Conservation (phyloP, 2,329 filamentous ascomycete species). For the Aspergillus awamori region DNA sequence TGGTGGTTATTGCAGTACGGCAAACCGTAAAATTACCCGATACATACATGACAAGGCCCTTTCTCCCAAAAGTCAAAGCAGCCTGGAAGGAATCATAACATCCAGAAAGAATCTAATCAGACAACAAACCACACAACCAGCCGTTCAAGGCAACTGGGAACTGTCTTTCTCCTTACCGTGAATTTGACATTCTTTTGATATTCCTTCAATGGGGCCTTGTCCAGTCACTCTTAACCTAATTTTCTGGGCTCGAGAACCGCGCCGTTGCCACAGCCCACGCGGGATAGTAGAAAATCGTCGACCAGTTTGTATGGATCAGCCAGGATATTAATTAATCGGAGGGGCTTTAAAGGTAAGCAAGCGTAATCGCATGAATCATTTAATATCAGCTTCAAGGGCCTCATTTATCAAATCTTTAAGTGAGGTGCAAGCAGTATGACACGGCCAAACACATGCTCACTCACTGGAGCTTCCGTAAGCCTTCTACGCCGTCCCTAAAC, state of each 20-base stretch:
- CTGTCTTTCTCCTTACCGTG: neutral
- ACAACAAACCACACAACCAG: neutral
- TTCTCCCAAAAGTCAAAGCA: neutral
- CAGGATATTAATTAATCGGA: conserved; percentile 9
- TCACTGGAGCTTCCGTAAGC: neutral
- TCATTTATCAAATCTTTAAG: neutral
- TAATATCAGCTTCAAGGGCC: neutral
- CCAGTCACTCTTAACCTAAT: conserved; percentile 4
- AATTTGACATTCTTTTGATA: neutral
- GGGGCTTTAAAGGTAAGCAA: conserved; percentile 1
- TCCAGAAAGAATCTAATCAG: neutral
- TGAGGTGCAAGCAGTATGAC: neutral
- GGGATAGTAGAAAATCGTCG: conserved; percentile 13
- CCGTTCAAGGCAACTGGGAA: neutral
- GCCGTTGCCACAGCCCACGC: conserved; percentile 14
- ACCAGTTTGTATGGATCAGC: conserved; percentile 14
- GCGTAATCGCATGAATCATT: neutral
- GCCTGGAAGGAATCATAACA: neutral
- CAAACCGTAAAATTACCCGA: neutral
- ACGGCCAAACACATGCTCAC: too few relatives aligned
- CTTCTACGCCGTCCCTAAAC: neutral
- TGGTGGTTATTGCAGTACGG: neutral
- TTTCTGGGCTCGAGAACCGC: conserved; percentile 17
- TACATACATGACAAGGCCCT: neutral
- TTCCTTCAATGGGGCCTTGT: neutral